Conservation (phyloP, 1,284 basidiomycete genomes). For the Ustilago cynodontis region DNA sequence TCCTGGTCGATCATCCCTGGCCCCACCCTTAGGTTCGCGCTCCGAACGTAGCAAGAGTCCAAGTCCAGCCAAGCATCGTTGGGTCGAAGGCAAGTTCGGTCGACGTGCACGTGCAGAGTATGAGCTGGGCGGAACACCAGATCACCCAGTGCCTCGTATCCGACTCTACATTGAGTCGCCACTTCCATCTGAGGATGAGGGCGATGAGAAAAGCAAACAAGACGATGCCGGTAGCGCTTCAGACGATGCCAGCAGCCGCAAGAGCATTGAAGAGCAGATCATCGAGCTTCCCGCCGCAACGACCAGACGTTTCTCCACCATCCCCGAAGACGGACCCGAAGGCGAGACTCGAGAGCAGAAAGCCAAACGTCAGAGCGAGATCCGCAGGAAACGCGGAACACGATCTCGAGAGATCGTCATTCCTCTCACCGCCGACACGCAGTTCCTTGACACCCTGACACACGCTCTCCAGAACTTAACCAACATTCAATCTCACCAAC, state of each 20-base stretch:
- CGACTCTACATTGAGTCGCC: conserved; percentile 67
- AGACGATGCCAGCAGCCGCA: conserved; percentile 40
- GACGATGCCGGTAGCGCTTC: conserved; percentile 23
- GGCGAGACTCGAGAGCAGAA: conserved; percentile 51
- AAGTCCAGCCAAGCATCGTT: conserved; percentile 44
- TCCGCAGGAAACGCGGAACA: conserved; percentile 37
- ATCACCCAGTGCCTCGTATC: conserved; percentile 69
- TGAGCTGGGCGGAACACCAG: conserved; percentile 70
- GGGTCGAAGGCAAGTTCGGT: conserved; percentile 65
- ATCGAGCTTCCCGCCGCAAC: conserved; percentile 40
- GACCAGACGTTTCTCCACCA: conserved; percentile 34
- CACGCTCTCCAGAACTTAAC: conserved; percentile 80
- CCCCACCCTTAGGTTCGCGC: conserved; percentile 15
- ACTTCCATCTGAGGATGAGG: conserved; percentile 57
- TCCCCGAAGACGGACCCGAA: conserved; percentile 50
- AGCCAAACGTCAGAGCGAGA: conserved; percentile 41
- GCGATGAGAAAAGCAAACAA: conserved; percentile 15
- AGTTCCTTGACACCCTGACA: conserved; percentile 83
- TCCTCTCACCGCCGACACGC: conserved; percentile 82
- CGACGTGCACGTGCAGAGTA: conserved; percentile 70
- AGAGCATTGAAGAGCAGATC: conserved; percentile 51
- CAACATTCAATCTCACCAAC: conserved; percentile 76
- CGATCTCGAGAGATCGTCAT: conserved; percentile 75
- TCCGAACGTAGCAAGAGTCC: conserved; percentile 27
- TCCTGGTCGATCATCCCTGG: conserved; percentile 11